A percentile compares a stretch with the other conserved stretches of the same genome.
Conservation (phyloP, 1,284 basidiomycete species). For the Ceratobasidium papillatum region DNA sequence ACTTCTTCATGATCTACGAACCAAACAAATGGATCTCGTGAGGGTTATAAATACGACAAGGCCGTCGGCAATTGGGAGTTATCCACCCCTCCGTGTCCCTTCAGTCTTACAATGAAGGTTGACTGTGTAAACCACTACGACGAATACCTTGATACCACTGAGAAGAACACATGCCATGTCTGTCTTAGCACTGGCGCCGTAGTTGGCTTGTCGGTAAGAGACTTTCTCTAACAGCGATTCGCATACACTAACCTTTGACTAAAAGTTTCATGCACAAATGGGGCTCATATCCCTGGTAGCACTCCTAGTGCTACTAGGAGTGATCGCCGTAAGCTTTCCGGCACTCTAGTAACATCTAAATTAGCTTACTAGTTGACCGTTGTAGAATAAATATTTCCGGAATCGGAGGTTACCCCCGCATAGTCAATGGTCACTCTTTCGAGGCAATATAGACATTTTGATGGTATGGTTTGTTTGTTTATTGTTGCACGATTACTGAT, state of each 20-base stretch:
- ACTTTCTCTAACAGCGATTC: background rate
- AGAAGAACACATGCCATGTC: conserved; percentile 22
- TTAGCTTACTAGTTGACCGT: background rate
- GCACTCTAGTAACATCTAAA: background rate
- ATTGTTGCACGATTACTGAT: background rate
- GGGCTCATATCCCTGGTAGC: conserved; percentile 21
- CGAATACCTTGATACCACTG: conserved; percentile 4
- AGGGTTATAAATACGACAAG: background rate
- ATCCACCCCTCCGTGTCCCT: background rate
- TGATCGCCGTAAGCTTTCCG: conserved; percentile 6
- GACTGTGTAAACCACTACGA: conserved; percentile 11
- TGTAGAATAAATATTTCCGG: conserved; percentile 5
- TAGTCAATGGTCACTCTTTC: background rate
- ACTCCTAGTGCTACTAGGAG: background rate
- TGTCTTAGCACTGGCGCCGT: conserved; percentile 33
- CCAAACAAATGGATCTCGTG: background rate
- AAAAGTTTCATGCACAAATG: conserved; percentile 29
- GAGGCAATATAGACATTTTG: conserved; percentile 35
- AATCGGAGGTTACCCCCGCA: background rate
- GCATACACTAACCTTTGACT: background rate
- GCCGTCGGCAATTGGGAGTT: background rate
- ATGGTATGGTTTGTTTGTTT: conserved; percentile 8
- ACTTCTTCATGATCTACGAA: background rate
- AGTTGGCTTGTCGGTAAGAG: conserved; percentile 18
- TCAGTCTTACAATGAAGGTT: background rate